Evolutionary conservation across 106 monocot species (phyloP), one percentile per base, ranked within the genome.

Genomic region (Allium cepa): DNA sequence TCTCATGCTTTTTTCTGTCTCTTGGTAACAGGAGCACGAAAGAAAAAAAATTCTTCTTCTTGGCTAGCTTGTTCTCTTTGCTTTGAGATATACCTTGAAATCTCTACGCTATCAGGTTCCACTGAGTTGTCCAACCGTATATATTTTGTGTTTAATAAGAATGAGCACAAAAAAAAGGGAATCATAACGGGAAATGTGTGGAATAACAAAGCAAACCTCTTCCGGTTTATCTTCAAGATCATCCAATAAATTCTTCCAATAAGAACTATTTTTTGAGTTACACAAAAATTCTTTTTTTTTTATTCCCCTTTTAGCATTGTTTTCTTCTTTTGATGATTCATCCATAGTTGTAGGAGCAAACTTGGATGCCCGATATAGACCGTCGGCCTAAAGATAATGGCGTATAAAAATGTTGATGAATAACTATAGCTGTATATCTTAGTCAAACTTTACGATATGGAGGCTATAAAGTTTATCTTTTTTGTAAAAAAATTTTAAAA

Each of bases 331-430:
- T 52, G 91, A 81, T 58, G 84, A 73, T 64, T 87, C 90, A 5
- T 92, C 88, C 92, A 93, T 84, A 70, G 18, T 88, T 46, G 87
- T 81, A 48, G 97, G 92, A 60, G 90, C 92, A 74, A 99, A 87
- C 67, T 62, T 82, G 8, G 90, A 86, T 3, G 92, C 92, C 48
- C 87, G 77, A 58, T 99, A 99, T 4, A 99, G 67, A 61, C 90
- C 92, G 63, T 50, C 75, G 72, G 78, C 84, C 92, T 97, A 80
- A 61, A 69, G 36, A 10, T 9, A 56, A 69, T 68, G 10, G 56
- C 12, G 8, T 46, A 68, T 16, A 8, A 46, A 49, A 69, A 56
- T 15, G 56, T 69, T 46, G 53, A 45, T 4, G 36, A 36, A 36
- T 36, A 36, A 36, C 36, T 0, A 1, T 3, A 36, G 36, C 5